Evolutionary conservation across 2,329 filamentous ascomycete species (phyloP).

Genomic region (Pyricularia sp.): DNA sequence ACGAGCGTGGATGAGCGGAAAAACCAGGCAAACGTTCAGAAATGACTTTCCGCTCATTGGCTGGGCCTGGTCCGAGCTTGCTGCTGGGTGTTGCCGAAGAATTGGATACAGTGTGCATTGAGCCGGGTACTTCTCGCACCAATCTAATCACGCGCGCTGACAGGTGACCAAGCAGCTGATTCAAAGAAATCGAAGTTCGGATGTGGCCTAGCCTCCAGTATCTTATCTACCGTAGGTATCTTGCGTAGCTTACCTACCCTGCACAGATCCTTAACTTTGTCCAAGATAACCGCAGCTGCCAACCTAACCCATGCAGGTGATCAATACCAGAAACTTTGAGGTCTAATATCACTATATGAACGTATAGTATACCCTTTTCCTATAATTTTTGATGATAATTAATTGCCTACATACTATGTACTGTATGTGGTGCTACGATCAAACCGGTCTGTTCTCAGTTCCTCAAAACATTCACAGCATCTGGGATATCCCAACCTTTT

Average conservation of each 20-base stretch:
- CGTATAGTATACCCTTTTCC: not conserved
- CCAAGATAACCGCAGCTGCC: too few relatives aligned
- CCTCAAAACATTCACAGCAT: not conserved
- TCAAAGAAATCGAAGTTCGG: not conserved
- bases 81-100: not conserved
- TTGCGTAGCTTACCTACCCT: not conserved
- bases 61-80: constrained; percentile 1
- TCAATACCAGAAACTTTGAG: not conserved
- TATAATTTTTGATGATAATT: too few relatives aligned
- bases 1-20: not conserved
- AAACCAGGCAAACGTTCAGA: constrained; percentile 2
- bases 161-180: not conserved
- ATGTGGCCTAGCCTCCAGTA: too few relatives aligned
- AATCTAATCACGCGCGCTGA: not conserved
- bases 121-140: not conserved
- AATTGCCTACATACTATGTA: too few relatives aligned
- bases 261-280: not conserved
- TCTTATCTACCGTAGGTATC: too few relatives aligned
- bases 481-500: not conserved
- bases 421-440: too few relatives aligned
- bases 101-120: not conserved
- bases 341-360: not conserved
- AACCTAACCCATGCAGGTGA: too few relatives aligned
- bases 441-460: too few relatives aligned
- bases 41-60: not conserved